phyloP scores from a whole-genome alignment of 176 grass and related monocot genomes.

The Secale cereale region DNA sequence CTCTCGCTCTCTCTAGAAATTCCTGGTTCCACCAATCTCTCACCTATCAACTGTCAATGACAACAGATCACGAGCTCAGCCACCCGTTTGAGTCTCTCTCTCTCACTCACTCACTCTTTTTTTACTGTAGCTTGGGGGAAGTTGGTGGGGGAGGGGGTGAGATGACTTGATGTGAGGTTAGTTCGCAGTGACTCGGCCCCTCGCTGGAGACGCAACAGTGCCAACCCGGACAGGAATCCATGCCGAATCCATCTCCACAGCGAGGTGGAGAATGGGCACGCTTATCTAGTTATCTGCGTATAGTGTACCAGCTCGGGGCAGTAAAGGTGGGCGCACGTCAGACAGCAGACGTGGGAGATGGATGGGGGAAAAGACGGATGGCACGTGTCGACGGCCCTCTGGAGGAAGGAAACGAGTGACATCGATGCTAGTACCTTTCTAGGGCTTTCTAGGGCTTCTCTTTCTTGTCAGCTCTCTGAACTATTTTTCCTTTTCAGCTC shows the following conservation, averaged over 20 bases:
- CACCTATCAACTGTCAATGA: background rate
- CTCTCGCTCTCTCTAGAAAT: background rate
- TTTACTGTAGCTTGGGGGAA: background rate
- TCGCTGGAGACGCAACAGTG: background rate
- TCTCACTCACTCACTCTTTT: background rate
- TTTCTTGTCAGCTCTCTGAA: background rate
- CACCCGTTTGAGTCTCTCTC: background rate
- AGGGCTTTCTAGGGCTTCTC: conserved; percentile 19
- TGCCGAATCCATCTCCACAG: background rate
- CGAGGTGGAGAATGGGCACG: background rate
- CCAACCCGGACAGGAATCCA: background rate
- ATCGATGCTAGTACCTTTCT: background rate
- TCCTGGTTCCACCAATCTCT: background rate
- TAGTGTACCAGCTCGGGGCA: background rate
- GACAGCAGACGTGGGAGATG: background rate
- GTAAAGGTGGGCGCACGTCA: background rate
- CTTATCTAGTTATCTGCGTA: no score
- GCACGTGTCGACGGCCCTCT: conserved; percentile 30
- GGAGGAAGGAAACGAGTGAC: background rate
- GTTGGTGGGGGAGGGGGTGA: background rate
- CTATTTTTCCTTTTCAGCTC: background rate
- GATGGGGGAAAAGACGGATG: background rate
- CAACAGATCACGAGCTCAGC: background rate
- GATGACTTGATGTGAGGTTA: background rate
- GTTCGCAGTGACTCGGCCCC: background rate